Conservation (phyloP, 2,329 filamentous ascomycete genomes). For the Geosmithia flava region DNA sequence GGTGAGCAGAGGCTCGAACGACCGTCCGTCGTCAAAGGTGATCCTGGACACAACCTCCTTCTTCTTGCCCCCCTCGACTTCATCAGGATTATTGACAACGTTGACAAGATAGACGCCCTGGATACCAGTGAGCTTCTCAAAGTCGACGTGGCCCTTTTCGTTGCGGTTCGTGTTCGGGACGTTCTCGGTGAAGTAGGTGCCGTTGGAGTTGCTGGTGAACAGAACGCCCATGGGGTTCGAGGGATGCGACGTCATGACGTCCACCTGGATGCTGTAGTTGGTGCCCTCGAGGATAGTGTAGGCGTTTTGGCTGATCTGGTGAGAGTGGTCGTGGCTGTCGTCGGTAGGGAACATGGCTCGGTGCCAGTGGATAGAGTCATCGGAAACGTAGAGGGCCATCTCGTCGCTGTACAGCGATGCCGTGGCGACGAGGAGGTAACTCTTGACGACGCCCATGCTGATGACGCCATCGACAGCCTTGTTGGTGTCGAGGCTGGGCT, state of each 20-base stretch:
- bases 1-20: conserved; percentile 61
- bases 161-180: conserved; percentile 88
- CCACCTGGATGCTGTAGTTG: conserved; percentile 94
- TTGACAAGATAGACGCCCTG: conserved; percentile 91
- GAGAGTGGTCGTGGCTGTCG: conserved; percentile 61
- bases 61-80: conserved; percentile 44
- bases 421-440: conserved; percentile 74
- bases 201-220: conserved; percentile 94
- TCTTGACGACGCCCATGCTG: conserved; percentile 74
- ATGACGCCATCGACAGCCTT: conserved; percentile 68
- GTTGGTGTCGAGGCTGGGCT: conserved; percentile 64
- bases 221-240: conserved; percentile 70
- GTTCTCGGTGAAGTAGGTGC: conserved; percentile 89
- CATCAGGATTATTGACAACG: conserved; percentile 72
- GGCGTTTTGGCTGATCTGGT: conserved; percentile 60
- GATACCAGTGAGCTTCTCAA: conserved; percentile 84
- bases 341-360: conserved; percentile 77
- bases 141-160: conserved; percentile 66
- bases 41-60: conserved; percentile 73
- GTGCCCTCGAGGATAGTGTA: conserved; percentile 95
- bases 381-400: conserved; percentile 81
- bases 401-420: conserved; percentile 72
- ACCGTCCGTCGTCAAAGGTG: conserved; percentile 90
- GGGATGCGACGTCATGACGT: conserved; percentile 63
- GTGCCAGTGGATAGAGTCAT: conserved; percentile 79